These are phyloP conservation scores for Dactylonectria macrodidyma DNA, from an alignment of 2,329 filamentous ascomycete species.

Conservation along the genomic window DNA sequence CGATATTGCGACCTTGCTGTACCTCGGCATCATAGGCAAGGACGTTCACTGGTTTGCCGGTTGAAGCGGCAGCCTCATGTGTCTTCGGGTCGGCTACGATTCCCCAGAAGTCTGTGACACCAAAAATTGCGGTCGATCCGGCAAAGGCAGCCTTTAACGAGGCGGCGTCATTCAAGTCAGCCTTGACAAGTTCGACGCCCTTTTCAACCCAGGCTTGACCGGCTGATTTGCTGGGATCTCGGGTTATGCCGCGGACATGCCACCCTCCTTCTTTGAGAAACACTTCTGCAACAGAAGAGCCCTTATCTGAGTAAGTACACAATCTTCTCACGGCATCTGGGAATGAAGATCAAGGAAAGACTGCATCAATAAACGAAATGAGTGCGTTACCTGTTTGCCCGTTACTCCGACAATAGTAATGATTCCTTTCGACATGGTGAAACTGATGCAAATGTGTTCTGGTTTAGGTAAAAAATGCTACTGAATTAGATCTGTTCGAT, in stretches of 20 bases:
- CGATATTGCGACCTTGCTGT: constrained; percentile 11
- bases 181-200: constrained; percentile 18
- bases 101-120: constrained; percentile 16
- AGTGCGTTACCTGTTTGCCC: neutral
- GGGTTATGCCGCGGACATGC: constrained; percentile 13
- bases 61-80: constrained; percentile 2
- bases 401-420: neutral
- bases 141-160: constrained; percentile 19
- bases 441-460: neutral
- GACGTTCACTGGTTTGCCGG: neutral
- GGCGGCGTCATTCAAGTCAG: constrained; percentile 6
- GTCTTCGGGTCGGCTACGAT: constrained; percentile 1
- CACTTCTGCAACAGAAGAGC: neutral
- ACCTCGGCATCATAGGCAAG: constrained; percentile 4
- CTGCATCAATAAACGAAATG: neutral
- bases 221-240: constrained; percentile 3
- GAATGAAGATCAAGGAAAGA: too few relatives aligned
- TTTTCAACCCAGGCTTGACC: neutral
- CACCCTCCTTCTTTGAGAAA: neutral
- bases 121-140: constrained; percentile 12
- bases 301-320: neutral
- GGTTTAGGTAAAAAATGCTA: neutral
- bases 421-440: neutral
- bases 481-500: too few relatives aligned
- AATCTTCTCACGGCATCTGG: neutral